phyloP scores from a whole-genome alignment of 768 basidiomycete genomes.

The Tulasnella sp. region DNA sequence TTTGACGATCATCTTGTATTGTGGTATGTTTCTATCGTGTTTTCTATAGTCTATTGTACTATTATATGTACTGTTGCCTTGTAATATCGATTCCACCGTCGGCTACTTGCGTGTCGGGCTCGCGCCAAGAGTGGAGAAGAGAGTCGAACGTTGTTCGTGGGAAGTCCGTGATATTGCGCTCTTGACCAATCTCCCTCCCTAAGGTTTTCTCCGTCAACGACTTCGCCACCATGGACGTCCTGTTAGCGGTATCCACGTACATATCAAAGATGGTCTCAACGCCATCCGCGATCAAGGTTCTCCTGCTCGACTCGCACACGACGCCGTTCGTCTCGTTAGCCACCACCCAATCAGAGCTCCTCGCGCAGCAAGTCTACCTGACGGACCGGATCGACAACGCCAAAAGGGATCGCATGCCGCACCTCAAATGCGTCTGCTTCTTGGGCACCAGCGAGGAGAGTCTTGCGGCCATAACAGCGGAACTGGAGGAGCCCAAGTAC shows the following conservation, averaged over 20 bases:
- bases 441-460: constrained; percentile 78
- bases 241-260: constrained; percentile 94
- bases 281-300: constrained; percentile 89
- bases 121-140: no score
- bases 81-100: no score
- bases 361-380: constrained; percentile 95
- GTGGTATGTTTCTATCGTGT: no score
- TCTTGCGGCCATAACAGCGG: constrained; percentile 74
- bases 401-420: constrained; percentile 84
- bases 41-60: no score
- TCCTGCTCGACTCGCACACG: constrained; percentile 94
- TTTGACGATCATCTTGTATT: no score
- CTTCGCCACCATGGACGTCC: constrained; percentile 69
- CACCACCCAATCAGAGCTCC: constrained; percentile 85
- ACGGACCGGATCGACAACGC: constrained; percentile 97
- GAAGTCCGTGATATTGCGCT: no score
- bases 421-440: constrained; percentile 97
- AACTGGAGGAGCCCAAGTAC: constrained; percentile 87
- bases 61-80: no score
- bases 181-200: no score
- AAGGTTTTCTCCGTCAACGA: no score
- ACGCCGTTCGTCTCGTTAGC: constrained; percentile 95
- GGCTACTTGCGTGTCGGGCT: no score
- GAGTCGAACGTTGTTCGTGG: no score
- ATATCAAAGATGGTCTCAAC: constrained; percentile 82